Evolutionary conservation across 1,139 yeast species (phyloP).

Genomic region (Magnusiomyces suaveolens): DNA sequence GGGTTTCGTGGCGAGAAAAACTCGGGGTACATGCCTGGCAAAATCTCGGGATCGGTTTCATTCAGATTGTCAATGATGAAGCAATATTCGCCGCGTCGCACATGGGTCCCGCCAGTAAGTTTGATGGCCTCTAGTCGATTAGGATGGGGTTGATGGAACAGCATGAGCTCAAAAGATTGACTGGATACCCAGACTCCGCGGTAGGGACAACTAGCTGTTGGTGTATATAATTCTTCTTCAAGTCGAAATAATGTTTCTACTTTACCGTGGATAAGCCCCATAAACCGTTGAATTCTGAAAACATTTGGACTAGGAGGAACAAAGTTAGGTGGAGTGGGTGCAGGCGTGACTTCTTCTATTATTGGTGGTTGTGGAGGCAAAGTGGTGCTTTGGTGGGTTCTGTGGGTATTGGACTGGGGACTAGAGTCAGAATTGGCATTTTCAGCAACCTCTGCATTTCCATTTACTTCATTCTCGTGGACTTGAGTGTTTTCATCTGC

Average conservation of each 20-base stretch:
- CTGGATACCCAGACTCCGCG: slow-evolving; percentile 27
- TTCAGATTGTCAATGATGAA: slow-evolving; percentile 23
- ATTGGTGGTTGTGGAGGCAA: not conserved
- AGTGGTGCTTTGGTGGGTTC: not conserved
- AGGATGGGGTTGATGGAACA: slow-evolving; percentile 21
- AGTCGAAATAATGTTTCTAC: slow-evolving; percentile 18
- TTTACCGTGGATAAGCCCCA: slow-evolving; percentile 10
- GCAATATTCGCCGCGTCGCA: slow-evolving; percentile 27
- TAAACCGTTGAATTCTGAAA: slow-evolving; percentile 19
- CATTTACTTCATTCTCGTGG: no score
- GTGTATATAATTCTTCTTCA: slow-evolving; percentile 9
- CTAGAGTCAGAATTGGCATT: no score
- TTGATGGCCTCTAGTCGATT: slow-evolving; percentile 25
- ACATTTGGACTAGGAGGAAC: slow-evolving; percentile 14
- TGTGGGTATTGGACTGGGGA: not conserved
- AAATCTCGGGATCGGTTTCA: slow-evolving; percentile 8
- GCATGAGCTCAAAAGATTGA: slow-evolving; percentile 18
- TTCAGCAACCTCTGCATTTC: no score
- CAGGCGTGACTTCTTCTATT: not conserved
- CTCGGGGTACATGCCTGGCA: slow-evolving; percentile 19
- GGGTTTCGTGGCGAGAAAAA: not conserved
- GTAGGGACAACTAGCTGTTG: slow-evolving; percentile 17
- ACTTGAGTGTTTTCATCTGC: no score
- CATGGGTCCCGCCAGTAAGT: slow-evolving; percentile 25
- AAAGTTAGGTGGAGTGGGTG: not conserved